Evolutionary conservation across 768 basidiomycete genomes (phyloP), one percentile per base, ranked within the genome.

Genomic region (Pisolithus albus): DNA sequence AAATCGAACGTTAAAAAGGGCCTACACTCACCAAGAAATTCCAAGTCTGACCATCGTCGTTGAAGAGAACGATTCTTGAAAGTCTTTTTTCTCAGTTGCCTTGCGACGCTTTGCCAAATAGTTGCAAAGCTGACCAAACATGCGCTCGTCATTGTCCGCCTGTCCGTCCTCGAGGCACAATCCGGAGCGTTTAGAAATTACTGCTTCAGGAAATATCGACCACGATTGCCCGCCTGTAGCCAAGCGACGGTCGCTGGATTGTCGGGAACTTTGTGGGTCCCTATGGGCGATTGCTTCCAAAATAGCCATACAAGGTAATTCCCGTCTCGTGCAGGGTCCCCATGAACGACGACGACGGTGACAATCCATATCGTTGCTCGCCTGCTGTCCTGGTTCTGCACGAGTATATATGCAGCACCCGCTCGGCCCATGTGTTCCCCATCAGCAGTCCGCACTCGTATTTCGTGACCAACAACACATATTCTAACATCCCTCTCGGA

Each of bases 21-120:
- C 19, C 43, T 38, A 59, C 69, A 59, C 69, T 64, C 55, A 61
- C 60, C 55, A 30, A 40, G 24, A 18, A 36, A 34, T 34, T 28
- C 30, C 30, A 3, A 30, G 30, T 4, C 26, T 24, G 47, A 28
- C 9, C 11, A 13, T 23, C n/a, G 36, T 32, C 13, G 19, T 36
- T 23, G 21, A 39, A 8, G 5, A 24, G 19, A 23, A n/a, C 13
- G 19, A 37, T 15, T 26, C 26, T 1, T 26, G 5, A 26, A 10
- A 30, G 21, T 9, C 19, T 26, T 30, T 34, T 66, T 59, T 47
- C 39, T 11, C 13, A 46, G 59, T 67, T 61, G 46, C 56, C 57
- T 54, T 19, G 7, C 46, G 49, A 36, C 48, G 16, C 7, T 0
- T 32, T 34, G 50, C 42, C 46, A 64, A 48, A 59, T 23, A 54